A percentile compares a stretch with the other conserved stretches of the same genome.
phyloP scores from a whole-genome alignment of 176 grass and related monocot genomes.

The Paspalum notatum region DNA sequence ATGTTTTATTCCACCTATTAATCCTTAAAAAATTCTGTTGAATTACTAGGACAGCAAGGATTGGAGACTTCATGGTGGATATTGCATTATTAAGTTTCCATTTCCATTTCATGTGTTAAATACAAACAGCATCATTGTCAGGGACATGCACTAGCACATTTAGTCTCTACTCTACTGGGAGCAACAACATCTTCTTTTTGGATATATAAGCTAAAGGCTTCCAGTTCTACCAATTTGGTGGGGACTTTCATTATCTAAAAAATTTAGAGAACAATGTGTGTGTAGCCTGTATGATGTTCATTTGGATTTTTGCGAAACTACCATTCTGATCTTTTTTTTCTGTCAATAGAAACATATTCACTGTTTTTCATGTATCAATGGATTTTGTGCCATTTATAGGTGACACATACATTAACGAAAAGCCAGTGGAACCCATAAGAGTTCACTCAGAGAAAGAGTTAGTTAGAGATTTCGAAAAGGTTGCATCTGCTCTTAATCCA shows the following conservation, averaged over 20 bases:
- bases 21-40: constrained; percentile 4
- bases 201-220: constrained; percentile 10
- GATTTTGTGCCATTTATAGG: constrained; percentile 54
- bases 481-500: constrained; percentile 79
- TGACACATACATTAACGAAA: constrained; percentile 78
- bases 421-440: constrained; percentile 79
- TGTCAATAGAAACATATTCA: neutral
- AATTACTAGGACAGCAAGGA: neutral
- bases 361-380: constrained; percentile 17
- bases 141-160: neutral
- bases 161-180: neutral
- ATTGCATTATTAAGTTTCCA: constrained; percentile 20
- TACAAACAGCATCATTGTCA: neutral
- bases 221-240: constrained; percentile 24
- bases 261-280: constrained; percentile 1
- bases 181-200: constrained; percentile 14
- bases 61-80: constrained; percentile 2
- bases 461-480: constrained; percentile 88
- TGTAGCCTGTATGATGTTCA: neutral
- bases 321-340: constrained; percentile 29
- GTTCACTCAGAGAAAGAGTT: constrained; percentile 97
- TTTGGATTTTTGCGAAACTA: constrained; percentile 7
- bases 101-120: constrained; percentile 24
- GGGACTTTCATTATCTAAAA: neutral
- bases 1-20: neutral